Percentiles rank a stretch among this genome's conserved stretches.
phyloP scores from a whole-genome alignment of 768 basidiomycete genomes.

The Mycena olivaceomarginata region DNA sequence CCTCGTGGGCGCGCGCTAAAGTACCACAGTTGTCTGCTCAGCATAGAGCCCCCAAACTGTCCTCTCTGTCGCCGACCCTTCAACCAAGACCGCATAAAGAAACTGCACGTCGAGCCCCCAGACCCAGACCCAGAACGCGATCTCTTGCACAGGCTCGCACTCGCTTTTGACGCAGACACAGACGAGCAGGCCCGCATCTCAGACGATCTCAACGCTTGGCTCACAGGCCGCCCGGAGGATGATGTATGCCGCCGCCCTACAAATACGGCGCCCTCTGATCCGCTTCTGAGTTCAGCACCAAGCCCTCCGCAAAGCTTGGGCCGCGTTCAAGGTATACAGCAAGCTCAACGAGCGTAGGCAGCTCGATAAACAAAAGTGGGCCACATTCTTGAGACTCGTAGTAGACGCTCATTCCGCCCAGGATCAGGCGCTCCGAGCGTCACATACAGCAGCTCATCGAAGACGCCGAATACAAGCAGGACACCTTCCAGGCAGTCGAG shows the following conservation, averaged over 20 bases:
- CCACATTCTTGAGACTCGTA: neutral
- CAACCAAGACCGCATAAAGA: constrained; percentile 74
- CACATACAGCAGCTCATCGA: constrained; percentile 2
- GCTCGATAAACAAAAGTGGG: constrained; percentile 26
- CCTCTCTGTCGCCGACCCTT: constrained; percentile 82
- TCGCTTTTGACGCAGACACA: constrained; percentile 63
- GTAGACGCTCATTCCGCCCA: constrained; percentile 20
- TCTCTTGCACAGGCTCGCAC: constrained; percentile 58
- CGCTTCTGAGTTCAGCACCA: constrained; percentile 40
- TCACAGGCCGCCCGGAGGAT: constrained; percentile 62
- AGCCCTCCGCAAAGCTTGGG: constrained; percentile 54
- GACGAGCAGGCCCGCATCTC: constrained; percentile 60
- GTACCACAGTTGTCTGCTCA: constrained; percentile 70
- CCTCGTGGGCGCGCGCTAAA: constrained; percentile 25
- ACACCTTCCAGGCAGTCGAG: constrained; percentile 36
- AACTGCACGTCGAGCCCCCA: constrained; percentile 77
- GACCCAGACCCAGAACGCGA: constrained; percentile 60
- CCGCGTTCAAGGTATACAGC: constrained; percentile 34
- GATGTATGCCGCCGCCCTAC: constrained; percentile 50
- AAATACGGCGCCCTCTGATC: constrained; percentile 28
- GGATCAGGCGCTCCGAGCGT: constrained; percentile 18
- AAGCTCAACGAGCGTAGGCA: constrained; percentile 33
- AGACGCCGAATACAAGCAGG: constrained; percentile 16
- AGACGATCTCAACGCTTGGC: constrained; percentile 71
- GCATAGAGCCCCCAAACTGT: constrained; percentile 71